Base-by-base conservation (phyloP, 1,284 basidiomycete genomes). In the Cystobasidium pallidum region DNA sequence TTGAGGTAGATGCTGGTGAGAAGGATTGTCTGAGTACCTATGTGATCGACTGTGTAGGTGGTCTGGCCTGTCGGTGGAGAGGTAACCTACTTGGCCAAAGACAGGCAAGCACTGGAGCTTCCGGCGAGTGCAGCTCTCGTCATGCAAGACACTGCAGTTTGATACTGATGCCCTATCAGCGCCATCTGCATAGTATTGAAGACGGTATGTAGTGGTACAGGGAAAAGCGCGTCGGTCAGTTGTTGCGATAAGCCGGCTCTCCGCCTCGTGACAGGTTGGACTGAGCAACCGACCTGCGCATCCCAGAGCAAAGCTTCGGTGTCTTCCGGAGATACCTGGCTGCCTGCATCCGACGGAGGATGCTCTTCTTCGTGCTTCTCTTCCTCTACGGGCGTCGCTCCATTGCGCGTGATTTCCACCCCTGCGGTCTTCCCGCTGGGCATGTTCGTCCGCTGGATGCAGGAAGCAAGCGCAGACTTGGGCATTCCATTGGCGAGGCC, bases 241-340 rank as follows among this genome's bases (percentile, higher is more conserved):
- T 17, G 13, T 21, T 19, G 17, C 39, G 59, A 54, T 54, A 47
- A 45, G 43, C 21, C n/a, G 19, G 11, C 15, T 15, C 13, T 34
- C 8, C 21, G 6, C 4, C 47, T 36, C 30, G 19, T 51, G 28
- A 52, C 32, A 39, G 32, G 45, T 24, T n/a, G n/a, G n/a, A n/a
- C n/a, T n/a, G n/a, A n/a, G 21, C 21, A 51, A 65, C 76, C 47
- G 26, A 76, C 77, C 74, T 77, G 77, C 1, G 77, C 75, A 28
- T 65, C 71, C 64, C 75, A 77, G n/a, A 77, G 66, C 21, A 77
- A 45, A 21, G 72, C 72, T 41, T 76, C 77, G 21, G 70, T 68
- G 28, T 75, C 75, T 15, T 51, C 49, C 3, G 58, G 24, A 1
- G 58, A 41, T 21, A 61, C 21, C n/a, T 61, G 3, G 49, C 49